phyloP scores from a whole-genome alignment of 2,329 filamentous ascomycete species.

The Fusarium ambrosium region DNA sequence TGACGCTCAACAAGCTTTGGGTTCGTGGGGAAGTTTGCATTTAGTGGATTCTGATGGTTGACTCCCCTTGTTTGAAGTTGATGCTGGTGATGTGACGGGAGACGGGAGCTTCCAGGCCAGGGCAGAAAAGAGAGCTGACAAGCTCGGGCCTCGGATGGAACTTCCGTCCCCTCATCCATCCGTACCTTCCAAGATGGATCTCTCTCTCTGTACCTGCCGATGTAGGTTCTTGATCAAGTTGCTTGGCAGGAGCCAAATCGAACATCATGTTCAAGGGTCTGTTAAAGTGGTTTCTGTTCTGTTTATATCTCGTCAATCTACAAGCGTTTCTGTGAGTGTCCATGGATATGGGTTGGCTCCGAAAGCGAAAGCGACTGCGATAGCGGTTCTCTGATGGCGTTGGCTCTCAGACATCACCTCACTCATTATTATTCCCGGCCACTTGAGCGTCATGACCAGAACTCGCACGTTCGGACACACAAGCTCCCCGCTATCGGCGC shows the following conservation, averaged over 20 bases:
- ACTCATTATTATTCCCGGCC: constrained; percentile 3
- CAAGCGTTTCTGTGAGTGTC: not conserved
- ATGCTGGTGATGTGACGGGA: not conserved
- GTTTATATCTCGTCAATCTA: not conserved
- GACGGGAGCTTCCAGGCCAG: not conserved
- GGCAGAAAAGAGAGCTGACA: not conserved
- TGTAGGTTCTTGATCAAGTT: not conserved
- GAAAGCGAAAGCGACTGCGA: not conserved
- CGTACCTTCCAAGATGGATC: constrained; percentile 3
- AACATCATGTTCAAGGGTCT: not conserved
- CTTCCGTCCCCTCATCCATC: not conserved
- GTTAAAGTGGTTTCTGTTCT: not conserved
- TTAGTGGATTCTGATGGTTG: constrained; percentile 30
- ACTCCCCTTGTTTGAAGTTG: constrained; percentile 16
- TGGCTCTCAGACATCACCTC: constrained; percentile 1
- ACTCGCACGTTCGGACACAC: not conserved
- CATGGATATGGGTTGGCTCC: not conserved
- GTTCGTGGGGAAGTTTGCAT: constrained; percentile 40
- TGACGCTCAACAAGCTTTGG: constrained; percentile 38
- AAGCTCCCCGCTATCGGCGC: not conserved
- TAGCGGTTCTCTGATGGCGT: not conserved
- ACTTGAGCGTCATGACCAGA: not conserved
- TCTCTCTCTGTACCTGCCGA: not conserved
- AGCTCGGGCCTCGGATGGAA: constrained; percentile 1
- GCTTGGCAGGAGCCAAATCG: constrained; percentile 1